Conservation (phyloP, 805 yeast genomes). For the Blastobotrys americana region DNA sequence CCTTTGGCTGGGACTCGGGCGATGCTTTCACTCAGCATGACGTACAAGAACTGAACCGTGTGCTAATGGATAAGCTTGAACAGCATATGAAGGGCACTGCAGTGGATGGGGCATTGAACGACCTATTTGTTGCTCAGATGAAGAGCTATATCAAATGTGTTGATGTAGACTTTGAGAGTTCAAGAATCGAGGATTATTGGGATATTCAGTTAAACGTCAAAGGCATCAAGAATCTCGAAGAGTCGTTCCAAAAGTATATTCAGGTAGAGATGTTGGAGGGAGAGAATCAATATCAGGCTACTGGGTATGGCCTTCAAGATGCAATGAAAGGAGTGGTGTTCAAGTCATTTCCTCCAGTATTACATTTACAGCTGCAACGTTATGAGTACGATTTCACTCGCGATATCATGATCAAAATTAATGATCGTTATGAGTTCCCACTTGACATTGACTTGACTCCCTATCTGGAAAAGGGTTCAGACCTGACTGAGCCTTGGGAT, state of each 20-base stretch:
- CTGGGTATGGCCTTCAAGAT: slow-evolving; percentile 83
- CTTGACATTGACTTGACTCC: slow-evolving; percentile 73
- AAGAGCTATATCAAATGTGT: slow-evolving; percentile 89
- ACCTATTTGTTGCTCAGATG: slow-evolving; percentile 94
- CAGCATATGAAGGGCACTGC: slow-evolving; percentile 82
- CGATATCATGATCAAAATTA: slow-evolving; percentile 82
- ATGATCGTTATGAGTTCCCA: slow-evolving; percentile 87
- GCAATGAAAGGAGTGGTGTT: slow-evolving; percentile 95
- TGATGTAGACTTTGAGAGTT: slow-evolving; percentile 86
- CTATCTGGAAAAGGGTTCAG: slow-evolving; percentile 54
- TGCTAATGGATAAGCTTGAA: slow-evolving; percentile 90
- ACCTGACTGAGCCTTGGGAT: slow-evolving; percentile 51
- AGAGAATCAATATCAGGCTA: slow-evolving; percentile 92
- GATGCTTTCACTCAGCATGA: slow-evolving; percentile 98
- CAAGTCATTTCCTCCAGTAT: slow-evolving; percentile 81
- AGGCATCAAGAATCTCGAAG: slow-evolving; percentile 60
- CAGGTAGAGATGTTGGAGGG: slow-evolving; percentile 87
- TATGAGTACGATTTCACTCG: slow-evolving; percentile 90
- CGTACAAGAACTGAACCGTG: slow-evolving; percentile 92
- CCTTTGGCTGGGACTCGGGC: slow-evolving; percentile 95
- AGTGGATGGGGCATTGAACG: slow-evolving; percentile 67
- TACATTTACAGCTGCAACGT: slow-evolving; percentile 87
- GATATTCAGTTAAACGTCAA: slow-evolving; percentile 94
- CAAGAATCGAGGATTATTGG: slow-evolving; percentile 94
- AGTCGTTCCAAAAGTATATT: slow-evolving; percentile 78